Percentiles rank a stretch among this genome's conserved stretches.
phyloP scores from a whole-genome alignment of 192 early-diverging fungal genomes.

The Coemansia pectinata region DNA sequence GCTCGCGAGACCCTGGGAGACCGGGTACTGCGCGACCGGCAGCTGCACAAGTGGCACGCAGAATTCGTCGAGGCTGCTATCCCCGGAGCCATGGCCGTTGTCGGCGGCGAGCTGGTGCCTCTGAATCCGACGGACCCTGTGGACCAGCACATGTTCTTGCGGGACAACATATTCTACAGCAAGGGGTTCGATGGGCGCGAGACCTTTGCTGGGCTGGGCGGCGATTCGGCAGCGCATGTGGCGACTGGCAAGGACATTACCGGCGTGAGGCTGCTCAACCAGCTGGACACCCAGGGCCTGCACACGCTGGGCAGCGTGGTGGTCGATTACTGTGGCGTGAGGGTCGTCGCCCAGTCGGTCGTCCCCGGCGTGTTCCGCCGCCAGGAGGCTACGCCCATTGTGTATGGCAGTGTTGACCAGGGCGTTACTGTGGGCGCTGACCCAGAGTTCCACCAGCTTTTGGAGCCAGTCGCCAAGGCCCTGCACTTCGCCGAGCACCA shows the following conservation, averaged over 20 bases:
- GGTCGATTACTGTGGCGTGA: slow-evolving; percentile 88
- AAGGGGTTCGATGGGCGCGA: slow-evolving; percentile 87
- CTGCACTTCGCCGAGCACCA: slow-evolving; percentile 79
- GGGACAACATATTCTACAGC: slow-evolving; percentile 96
- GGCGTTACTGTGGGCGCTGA: slow-evolving; percentile 73
- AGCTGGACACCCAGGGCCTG: slow-evolving; percentile 75
- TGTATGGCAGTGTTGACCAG: slow-evolving; percentile 91
- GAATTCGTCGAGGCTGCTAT: slow-evolving; percentile 94
- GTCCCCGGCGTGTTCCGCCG: slow-evolving; percentile 84
- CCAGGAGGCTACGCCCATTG: slow-evolving; percentile 73
- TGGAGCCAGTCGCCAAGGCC: slow-evolving; percentile 71
- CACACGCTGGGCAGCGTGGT: slow-evolving; percentile 88
- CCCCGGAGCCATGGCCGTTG: slow-evolving; percentile 78
- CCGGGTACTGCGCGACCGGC: slow-evolving; percentile 80
- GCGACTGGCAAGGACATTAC: slow-evolving; percentile 94
- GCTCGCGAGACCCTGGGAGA: slow-evolving; percentile 76
- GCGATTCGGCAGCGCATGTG: slow-evolving; percentile 87
- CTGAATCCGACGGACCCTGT: slow-evolving; percentile 75
- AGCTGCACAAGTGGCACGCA: slow-evolving; percentile 78
- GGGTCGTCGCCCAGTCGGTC: slow-evolving; percentile 91
- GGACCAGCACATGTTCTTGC: slow-evolving; percentile 84
- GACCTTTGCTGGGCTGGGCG: slow-evolving; percentile 79
- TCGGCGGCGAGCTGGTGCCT: slow-evolving; percentile 74
- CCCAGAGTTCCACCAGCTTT: slow-evolving; percentile 69
- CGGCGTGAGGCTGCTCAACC: slow-evolving; percentile 76